phyloP scores from a whole-genome alignment of 2,329 filamentous ascomycete genomes.

The Hirsutella minnesotensis region DNA sequence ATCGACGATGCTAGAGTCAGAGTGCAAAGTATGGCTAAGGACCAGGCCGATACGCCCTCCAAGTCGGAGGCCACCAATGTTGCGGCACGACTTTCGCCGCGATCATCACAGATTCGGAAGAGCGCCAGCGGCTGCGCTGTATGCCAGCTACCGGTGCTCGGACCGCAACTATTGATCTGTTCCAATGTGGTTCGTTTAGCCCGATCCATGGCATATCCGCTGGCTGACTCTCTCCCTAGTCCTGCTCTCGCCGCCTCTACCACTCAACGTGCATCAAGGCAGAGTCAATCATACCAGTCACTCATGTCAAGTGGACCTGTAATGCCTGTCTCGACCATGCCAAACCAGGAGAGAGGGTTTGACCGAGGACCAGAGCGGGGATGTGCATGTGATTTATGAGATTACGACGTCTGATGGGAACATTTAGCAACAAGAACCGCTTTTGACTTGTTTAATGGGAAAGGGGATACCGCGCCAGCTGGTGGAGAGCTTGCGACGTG shows the following conservation, averaged over 20 bases:
- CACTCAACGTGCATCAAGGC: conserved; percentile 34
- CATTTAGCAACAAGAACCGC: background rate
- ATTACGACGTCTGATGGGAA: too few species aligned
- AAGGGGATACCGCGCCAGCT: too few species aligned
- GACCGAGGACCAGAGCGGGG: conserved; percentile 3
- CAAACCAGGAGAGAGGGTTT: conserved; percentile 7
- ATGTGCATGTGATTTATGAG: too few species aligned
- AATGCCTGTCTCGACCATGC: conserved; percentile 23
- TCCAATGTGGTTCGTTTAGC: conserved; percentile 31
- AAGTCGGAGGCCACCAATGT: conserved; percentile 6
- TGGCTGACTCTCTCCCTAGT: conserved; percentile 15
- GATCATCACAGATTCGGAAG: conserved; percentile 25
- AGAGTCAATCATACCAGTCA: conserved; percentile 22
- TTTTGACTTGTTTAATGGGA: background rate
- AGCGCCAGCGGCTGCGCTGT: conserved; percentile 32
- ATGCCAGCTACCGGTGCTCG: conserved; percentile 36
- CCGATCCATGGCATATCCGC: background rate
- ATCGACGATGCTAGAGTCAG: conserved; percentile 30
- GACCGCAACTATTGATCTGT: conserved; percentile 36
- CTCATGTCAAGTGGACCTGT: conserved; percentile 28
- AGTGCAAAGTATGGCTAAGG: conserved; percentile 5
- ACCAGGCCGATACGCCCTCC: conserved; percentile 1
- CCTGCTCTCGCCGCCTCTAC: conserved; percentile 31
- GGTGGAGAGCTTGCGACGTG: too few species aligned
- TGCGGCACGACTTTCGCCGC: conserved; percentile 16